These are phyloP conservation scores for Herpotrichia juniperi DNA, from an alignment of 2,329 filamentous ascomycete species.

Conservation along the genomic window DNA sequence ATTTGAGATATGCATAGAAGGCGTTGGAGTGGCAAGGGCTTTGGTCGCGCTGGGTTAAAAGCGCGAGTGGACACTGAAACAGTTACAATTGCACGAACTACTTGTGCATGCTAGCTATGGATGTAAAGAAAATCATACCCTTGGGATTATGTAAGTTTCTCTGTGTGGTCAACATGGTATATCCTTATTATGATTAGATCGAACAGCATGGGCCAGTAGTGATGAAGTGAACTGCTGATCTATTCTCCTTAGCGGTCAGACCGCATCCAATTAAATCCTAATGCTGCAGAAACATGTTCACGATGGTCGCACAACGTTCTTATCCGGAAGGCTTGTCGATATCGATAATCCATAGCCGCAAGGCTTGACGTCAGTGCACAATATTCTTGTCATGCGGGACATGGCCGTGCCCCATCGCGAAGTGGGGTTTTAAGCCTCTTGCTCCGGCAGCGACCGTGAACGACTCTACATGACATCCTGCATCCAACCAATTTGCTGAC, in stretches of 20 bases:
- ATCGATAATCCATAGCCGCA: not conserved
- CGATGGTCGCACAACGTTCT: not conserved
- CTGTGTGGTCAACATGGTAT: too few species aligned
- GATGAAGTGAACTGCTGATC: too few species aligned
- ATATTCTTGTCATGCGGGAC: not conserved
- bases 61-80: too few species aligned
- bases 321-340: not conserved
- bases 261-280: too few species aligned
- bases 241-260: too few species aligned
- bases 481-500: not conserved
- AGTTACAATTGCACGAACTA: too few species aligned
- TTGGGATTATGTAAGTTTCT: too few species aligned
- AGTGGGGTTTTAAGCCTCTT: not conserved
- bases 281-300: not conserved
- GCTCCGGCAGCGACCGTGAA: not conserved
- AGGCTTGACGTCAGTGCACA: slow-evolving; percentile 1
- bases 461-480: not conserved
- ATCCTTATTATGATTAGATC: too few species aligned
- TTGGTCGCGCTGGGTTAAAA: too few species aligned
- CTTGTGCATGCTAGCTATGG: too few species aligned
- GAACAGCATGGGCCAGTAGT: too few species aligned
- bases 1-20: not conserved
- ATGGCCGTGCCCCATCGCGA: not conserved
- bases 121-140: too few species aligned
- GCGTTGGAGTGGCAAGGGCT: not conserved